Evolutionary conservation across 371 early-diverging fungal species (phyloP), one percentile per base, ranked within the genome.

Genomic region (Mucor piriformis): DNA sequence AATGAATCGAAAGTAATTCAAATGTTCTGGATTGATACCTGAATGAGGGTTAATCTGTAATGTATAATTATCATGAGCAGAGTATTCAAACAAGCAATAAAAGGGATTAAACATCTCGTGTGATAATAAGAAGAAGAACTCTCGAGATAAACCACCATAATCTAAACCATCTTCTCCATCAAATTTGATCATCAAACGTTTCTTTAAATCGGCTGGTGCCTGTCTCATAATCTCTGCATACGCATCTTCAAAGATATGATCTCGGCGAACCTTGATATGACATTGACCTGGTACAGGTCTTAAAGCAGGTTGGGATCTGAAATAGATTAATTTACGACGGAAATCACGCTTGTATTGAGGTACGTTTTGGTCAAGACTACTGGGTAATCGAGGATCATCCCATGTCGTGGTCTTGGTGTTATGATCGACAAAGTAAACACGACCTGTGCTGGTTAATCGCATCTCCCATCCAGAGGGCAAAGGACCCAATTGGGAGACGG

Each of bases 41-140:
- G 95, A 95, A 71, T 95, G 90, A 38, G 96, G 95, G 78, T 95
- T 99, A 77, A 97, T 96, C 72, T 97, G 96, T 34, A 96, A 84
- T 33, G 97, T 95, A 77, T 96, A 94, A 64, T 93, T 95, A 76
- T 97, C 96, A 77, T 95, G 95, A 15, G 95, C 96, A 35, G 96
- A 94, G 72, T 96, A 95, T 69, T 97, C 95, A 70, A 99, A 99
- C 60, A 99, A 83, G 61, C 78, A 92, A 77, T 95, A 97, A 77
- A 93, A 88, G 8, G 99, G 99, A 73, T 99, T 97, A 77, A 99
- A 97, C 95, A 98, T 96, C 71, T 97, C 97, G 70, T 96, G 95
- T 20, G 96, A 93, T 24, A 99, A 81, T 61, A 97, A 76, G 74
- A 92, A 95, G 85, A 96, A 97, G 83, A 93, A 99, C 76, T 99